phyloP scores from a whole-genome alignment of 139 green algal genomes.

The Micromonas pusilla region DNA sequence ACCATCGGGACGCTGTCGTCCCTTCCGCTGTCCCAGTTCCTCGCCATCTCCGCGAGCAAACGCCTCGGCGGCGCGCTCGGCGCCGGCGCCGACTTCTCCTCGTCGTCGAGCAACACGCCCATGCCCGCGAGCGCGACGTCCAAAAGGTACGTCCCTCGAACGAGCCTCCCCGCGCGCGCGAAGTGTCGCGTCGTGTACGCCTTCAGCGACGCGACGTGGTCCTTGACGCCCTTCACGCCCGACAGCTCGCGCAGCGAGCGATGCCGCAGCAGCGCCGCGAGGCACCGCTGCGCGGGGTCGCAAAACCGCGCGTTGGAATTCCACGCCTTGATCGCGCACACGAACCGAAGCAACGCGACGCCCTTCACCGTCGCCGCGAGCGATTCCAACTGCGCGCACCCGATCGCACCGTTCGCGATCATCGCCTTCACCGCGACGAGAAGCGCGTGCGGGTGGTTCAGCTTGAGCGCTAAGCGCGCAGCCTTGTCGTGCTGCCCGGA shows the following conservation, averaged over 20 bases:
- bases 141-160: slow-evolving; percentile 16
- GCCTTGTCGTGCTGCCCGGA: slow-evolving; percentile 72
- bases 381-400: slow-evolving; percentile 5
- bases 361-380: slow-evolving; percentile 13
- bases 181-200: slow-evolving; percentile 24
- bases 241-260: slow-evolving; percentile 41
- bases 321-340: slow-evolving; percentile 75
- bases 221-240: neutral
- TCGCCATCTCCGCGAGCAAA: neutral
- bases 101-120: neutral
- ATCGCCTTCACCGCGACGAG: neutral
- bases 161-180: neutral
- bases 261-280: slow-evolving; percentile 59
- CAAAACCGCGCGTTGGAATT: slow-evolving; percentile 83
- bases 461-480: slow-evolving; percentile 45
- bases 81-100: neutral
- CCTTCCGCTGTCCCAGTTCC: neutral
- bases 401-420: neutral
- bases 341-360: slow-evolving; percentile 21
- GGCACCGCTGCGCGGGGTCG: slow-evolving; percentile 57
- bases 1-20: neutral
- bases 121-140: slow-evolving; percentile 18
- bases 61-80: neutral
- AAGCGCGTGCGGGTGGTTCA: neutral
- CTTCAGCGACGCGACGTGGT: neutral